Evolutionary conservation across 2,329 filamentous ascomycete species (phyloP).

Genomic region (Aureobasidium zeae): DNA sequence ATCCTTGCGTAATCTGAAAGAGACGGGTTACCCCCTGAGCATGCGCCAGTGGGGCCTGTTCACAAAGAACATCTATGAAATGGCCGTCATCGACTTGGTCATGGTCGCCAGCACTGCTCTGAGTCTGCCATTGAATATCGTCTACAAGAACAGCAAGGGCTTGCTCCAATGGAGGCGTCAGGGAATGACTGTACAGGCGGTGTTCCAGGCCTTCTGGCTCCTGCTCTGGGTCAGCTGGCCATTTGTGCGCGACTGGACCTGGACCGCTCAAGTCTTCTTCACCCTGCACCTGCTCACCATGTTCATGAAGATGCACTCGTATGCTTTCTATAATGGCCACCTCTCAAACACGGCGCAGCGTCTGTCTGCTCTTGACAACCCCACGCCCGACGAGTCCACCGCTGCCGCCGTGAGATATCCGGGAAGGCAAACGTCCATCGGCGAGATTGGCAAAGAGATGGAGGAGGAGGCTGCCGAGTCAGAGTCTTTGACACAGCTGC

Average conservation of each 20-base stretch:
- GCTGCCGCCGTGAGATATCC: constrained; percentile 60
- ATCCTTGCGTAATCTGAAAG: constrained; percentile 86
- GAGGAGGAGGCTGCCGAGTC: constrained; percentile 23
- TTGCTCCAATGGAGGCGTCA: constrained; percentile 62
- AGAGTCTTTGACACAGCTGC: constrained; percentile 51
- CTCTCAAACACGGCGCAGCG: constrained; percentile 78
- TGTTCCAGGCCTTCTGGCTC: constrained; percentile 74
- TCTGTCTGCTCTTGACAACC: constrained; percentile 68
- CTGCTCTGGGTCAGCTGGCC: constrained; percentile 64
- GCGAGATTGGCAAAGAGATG: constrained; percentile 40
- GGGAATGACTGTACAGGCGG: constrained; percentile 74
- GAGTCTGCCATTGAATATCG: constrained; percentile 62
- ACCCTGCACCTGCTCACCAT: constrained; percentile 82
- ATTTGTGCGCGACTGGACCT: constrained; percentile 81
- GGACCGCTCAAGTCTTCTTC: constrained; percentile 95
- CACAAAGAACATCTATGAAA: constrained; percentile 77
- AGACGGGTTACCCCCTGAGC: constrained; percentile 78
- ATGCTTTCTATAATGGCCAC: constrained; percentile 96
- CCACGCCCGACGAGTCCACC: constrained; percentile 32
- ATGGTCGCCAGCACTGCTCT: constrained; percentile 73
- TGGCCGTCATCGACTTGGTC: constrained; percentile 70
- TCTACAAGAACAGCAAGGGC: constrained; percentile 50
- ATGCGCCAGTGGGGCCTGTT: constrained; percentile 83
- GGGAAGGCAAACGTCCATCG: constrained; percentile 39
- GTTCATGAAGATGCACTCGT: constrained; percentile 99